phyloP scores from a whole-genome alignment of 2,329 filamentous ascomycete species.

The Trichoderma citrinoviride region DNA sequence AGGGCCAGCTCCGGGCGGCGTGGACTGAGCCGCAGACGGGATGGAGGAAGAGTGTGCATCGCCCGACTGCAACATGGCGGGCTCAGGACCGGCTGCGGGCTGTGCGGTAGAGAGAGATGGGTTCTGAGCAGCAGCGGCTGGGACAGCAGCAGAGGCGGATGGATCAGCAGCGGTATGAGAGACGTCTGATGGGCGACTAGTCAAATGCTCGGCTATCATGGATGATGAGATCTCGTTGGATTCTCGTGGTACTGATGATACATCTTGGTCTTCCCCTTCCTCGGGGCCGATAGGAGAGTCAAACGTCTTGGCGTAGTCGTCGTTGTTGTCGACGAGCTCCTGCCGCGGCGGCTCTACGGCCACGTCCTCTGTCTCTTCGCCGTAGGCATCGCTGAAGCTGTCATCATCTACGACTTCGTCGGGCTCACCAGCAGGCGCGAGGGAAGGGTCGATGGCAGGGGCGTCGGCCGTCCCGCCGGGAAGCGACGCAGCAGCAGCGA shows the following conservation, averaged over 20 bases:
- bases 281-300: conserved; percentile 45
- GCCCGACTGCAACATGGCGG: conserved; percentile 27
- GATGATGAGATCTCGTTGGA: conserved; percentile 45
- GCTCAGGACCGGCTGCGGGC: conserved; percentile 29
- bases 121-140: conserved; percentile 30
- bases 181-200: conserved; percentile 33
- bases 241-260: conserved; percentile 37
- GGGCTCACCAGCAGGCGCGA: conserved; percentile 37
- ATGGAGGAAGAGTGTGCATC: conserved; percentile 26
- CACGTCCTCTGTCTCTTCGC: conserved; percentile 38
- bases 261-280: conserved; percentile 40
- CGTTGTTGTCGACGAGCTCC: conserved; percentile 38
- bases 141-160: conserved; percentile 29
- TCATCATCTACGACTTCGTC: conserved; percentile 45
- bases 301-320: conserved; percentile 53
- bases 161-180: conserved; percentile 34
- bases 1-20: conserved; percentile 32
- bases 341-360: conserved; percentile 31
- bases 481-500: conserved; percentile 35
- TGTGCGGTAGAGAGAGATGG: conserved; percentile 30
- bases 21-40: conserved; percentile 25
- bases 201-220: conserved; percentile 41
- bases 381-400: conserved; percentile 50
- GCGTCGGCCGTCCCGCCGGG: conserved; percentile 33
- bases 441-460: conserved; percentile 34